Evolutionary conservation across 768 basidiomycete genomes (phyloP).

Genomic region (Kwoniella dendrophila): DNA sequence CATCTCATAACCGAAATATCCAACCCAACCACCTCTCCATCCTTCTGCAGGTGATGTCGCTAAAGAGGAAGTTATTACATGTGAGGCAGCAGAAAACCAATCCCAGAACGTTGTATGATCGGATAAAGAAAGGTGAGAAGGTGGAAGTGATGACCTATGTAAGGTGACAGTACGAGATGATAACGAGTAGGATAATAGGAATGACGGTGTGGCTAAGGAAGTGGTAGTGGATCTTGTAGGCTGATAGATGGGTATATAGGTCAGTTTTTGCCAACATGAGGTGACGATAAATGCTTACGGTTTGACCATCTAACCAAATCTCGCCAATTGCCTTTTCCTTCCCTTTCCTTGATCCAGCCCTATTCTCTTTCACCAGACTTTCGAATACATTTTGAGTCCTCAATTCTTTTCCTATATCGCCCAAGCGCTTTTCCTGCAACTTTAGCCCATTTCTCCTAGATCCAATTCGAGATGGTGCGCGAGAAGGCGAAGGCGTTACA

Average conservation of each 20-base stretch:
- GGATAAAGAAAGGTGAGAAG: conserved; percentile 2
- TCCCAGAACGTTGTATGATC: conserved; percentile 51
- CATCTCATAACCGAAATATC: conserved; percentile 57
- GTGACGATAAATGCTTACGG: conserved; percentile 37
- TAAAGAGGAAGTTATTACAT: conserved; percentile 2
- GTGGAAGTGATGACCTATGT: conserved; percentile 18
- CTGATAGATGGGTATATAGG: conserved; percentile 20
- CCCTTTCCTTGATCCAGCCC: conserved; percentile 26
- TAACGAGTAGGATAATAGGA: conserved; percentile 50
- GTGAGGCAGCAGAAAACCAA: conserved; percentile 42
- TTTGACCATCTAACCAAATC: conserved; percentile 54
- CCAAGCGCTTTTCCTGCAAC: conserved; percentile 34
- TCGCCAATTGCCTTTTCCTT: conserved; percentile 46
- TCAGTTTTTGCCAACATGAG: not conserved
- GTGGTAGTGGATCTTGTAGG: conserved; percentile 48
- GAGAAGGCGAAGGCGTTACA: conserved; percentile 24
- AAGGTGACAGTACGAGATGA: conserved; percentile 39
- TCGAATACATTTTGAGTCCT: conserved; percentile 44
- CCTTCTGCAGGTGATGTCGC: not conserved
- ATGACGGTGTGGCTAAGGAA: conserved; percentile 45
- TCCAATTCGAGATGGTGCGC: conserved; percentile 1
- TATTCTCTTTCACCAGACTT: conserved; percentile 16
- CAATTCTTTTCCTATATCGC: conserved; percentile 28
- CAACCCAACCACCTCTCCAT: conserved; percentile 56
- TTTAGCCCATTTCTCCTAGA: conserved; percentile 1